These are phyloP conservation scores for Lasiosphaeriaceae sp. DNA, from an alignment of 495 filamentous ascomycete genomes.

Conservation along the genomic window DNA sequence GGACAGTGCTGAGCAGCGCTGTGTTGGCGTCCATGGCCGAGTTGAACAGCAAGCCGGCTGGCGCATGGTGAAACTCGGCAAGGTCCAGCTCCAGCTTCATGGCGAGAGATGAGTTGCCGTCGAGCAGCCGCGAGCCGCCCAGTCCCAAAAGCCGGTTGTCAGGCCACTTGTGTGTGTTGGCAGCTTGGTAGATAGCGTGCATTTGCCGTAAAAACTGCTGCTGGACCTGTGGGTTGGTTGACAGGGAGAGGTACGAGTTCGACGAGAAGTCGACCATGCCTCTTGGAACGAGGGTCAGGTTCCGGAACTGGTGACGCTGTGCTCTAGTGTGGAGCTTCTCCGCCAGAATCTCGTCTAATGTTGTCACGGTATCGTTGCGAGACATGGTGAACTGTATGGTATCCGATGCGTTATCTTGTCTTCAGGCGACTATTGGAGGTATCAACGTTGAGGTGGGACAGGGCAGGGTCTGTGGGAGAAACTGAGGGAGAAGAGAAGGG, in stretches of 20 bases:
- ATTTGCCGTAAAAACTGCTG: conserved; percentile 35
- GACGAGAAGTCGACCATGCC: conserved; percentile 56
- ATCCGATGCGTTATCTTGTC: no score
- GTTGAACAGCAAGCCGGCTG: conserved; percentile 66
- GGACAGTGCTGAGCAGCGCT: conserved; percentile 62
- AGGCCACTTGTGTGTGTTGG: no score
- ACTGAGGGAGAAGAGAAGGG: no score
- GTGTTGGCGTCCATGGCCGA: conserved; percentile 77
- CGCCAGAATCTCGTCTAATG: conserved; percentile 21
- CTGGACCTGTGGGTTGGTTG: conserved; percentile 39
- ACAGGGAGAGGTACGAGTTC: conserved; percentile 60
- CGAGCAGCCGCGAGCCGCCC: conserved; percentile 58
- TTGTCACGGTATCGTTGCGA: neutral
- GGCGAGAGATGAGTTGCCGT: conserved; percentile 66
- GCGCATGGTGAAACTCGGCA: conserved; percentile 62
- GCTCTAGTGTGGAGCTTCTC: conserved; percentile 27
- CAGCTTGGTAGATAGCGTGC: conserved; percentile 31
- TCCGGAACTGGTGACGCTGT: conserved; percentile 32
- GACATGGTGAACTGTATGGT: conserved; percentile 6
- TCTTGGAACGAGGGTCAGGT: conserved; percentile 37
- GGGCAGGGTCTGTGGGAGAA: no score
- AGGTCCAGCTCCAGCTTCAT: conserved; percentile 62
- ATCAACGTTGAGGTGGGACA: no score
- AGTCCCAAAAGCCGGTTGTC: conserved; percentile 24
- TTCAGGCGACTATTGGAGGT: no score